Evolutionary conservation across 805 yeast species (phyloP).

Genomic region (Yarrowia phangngaensis): DNA sequence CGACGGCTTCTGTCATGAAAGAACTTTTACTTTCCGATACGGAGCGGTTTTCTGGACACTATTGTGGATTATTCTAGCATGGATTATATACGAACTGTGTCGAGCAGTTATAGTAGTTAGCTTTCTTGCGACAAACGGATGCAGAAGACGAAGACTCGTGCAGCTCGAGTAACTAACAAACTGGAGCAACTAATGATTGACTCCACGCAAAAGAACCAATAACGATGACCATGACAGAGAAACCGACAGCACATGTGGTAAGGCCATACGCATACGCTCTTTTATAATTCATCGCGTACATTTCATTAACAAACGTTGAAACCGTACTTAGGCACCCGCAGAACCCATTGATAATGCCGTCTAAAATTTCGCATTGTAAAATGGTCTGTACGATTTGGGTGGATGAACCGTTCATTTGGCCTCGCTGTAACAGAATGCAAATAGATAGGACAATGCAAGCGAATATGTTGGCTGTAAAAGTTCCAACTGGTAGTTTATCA

Average conservation of each 20-base stretch:
- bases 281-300: constrained; percentile 21
- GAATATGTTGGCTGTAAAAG: constrained; percentile 9
- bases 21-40: constrained; percentile 28
- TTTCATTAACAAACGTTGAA: constrained; percentile 20
- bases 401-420: not conserved
- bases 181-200: not conserved
- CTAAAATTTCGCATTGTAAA: constrained; percentile 9
- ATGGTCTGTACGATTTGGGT: constrained; percentile 1
- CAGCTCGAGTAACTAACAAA: constrained; percentile 13
- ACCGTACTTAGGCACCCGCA: constrained; percentile 20
- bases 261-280: constrained; percentile 14
- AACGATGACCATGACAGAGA: constrained; percentile 6
- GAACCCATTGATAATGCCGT: constrained; percentile 14
- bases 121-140: constrained; percentile 4
- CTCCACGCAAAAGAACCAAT: constrained; percentile 18
- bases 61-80: constrained; percentile 25
- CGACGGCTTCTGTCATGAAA: constrained; percentile 32
- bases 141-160: constrained; percentile 8
- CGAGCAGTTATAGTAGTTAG: constrained; percentile 2
- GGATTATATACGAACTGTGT: constrained; percentile 13
- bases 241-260: not conserved
- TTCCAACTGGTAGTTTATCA: constrained; percentile 7
- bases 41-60: constrained; percentile 27
- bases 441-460: constrained; percentile 12
- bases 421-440: not conserved